These are phyloP conservation scores for Dujonia santamariae DNA, from an alignment of 1,139 yeast species.

Conservation along the genomic window DNA sequence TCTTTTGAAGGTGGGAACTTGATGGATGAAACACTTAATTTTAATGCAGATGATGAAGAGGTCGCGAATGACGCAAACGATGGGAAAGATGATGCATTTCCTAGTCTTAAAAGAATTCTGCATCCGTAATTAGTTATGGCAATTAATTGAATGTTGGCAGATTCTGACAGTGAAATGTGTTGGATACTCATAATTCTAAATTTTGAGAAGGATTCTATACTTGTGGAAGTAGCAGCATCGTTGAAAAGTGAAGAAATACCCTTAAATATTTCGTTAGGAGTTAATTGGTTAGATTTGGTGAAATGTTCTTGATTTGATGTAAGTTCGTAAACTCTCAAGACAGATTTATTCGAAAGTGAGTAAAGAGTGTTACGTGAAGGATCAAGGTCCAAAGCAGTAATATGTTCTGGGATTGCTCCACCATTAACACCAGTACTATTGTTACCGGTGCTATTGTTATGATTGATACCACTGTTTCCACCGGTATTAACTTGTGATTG, in stretches of 20 bases:
- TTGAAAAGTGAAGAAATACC: constrained; percentile 57
- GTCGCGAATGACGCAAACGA: constrained; percentile 25
- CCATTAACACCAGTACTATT: constrained; percentile 3
- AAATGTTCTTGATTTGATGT: constrained; percentile 35
- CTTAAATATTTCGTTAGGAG: constrained; percentile 50
- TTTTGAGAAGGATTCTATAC: constrained; percentile 41
- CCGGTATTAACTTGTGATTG: constrained; percentile 22
- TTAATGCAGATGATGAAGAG: constrained; percentile 24
- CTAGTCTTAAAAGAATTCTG: constrained; percentile 64
- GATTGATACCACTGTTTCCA: background rate
- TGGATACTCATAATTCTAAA: constrained; percentile 62
- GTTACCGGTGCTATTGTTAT: constrained; percentile 8
- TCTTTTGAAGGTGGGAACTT: constrained; percentile 77
- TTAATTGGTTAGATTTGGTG: constrained; percentile 36
- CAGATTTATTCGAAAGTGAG: constrained; percentile 77
- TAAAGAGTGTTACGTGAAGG: constrained; percentile 74
- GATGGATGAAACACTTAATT: constrained; percentile 48
- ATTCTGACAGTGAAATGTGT: constrained; percentile 61
- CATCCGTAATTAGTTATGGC: constrained; percentile 88
- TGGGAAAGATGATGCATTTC: constrained; percentile 28
- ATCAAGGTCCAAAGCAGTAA: constrained; percentile 69
- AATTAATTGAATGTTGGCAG: constrained; percentile 68
- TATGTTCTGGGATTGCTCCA: constrained; percentile 44
- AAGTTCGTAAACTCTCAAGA: constrained; percentile 76
- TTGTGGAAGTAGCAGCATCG: constrained; percentile 26